Conservation (phyloP, 192 early-diverging fungal species). For the Coemansia sp. region DNA sequence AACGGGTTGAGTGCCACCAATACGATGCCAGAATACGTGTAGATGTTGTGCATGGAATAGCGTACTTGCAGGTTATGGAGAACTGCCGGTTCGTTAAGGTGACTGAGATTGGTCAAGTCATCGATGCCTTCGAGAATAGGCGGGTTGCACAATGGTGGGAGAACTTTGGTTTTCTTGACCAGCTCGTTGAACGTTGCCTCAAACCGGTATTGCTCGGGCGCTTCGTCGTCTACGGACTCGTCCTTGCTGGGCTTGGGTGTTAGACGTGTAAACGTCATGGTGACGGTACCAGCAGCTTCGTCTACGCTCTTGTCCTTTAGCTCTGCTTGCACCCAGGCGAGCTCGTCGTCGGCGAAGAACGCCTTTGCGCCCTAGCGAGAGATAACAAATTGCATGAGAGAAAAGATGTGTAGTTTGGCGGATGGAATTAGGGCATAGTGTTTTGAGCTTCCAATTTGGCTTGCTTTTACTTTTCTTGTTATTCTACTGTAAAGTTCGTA, state of each 20-base stretch:
- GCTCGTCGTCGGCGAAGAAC: constrained; percentile 39
- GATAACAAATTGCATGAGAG: background rate
- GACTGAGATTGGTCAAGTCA: constrained; percentile 90
- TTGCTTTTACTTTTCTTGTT: background rate
- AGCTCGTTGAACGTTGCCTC: constrained; percentile 72
- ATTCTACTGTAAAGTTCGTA: constrained; percentile 6
- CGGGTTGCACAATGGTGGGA: constrained; percentile 94
- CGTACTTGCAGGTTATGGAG: constrained; percentile 89
- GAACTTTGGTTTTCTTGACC: constrained; percentile 61
- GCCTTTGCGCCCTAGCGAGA: constrained; percentile 40
- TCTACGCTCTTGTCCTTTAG: constrained; percentile 40
- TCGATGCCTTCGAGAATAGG: constrained; percentile 85
- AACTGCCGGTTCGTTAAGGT: constrained; percentile 94
- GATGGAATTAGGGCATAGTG: background rate
- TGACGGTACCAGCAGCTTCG: constrained; percentile 20
- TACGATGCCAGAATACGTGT: constrained; percentile 99
- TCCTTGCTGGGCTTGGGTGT: background rate
- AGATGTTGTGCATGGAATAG: constrained; percentile 91
- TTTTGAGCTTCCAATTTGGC: background rate
- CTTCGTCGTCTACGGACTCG: background rate
- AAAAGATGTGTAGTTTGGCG: background rate
- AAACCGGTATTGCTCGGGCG: constrained; percentile 47
- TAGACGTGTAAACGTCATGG: constrained; percentile 32
- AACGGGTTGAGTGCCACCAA: constrained; percentile 98
- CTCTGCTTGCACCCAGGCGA: constrained; percentile 38